Percentiles rank a stretch among this genome's conserved stretches.
Evolutionary conservation across 495 filamentous ascomycete species (phyloP).

Genomic region (Penicillium subrubescens): DNA sequence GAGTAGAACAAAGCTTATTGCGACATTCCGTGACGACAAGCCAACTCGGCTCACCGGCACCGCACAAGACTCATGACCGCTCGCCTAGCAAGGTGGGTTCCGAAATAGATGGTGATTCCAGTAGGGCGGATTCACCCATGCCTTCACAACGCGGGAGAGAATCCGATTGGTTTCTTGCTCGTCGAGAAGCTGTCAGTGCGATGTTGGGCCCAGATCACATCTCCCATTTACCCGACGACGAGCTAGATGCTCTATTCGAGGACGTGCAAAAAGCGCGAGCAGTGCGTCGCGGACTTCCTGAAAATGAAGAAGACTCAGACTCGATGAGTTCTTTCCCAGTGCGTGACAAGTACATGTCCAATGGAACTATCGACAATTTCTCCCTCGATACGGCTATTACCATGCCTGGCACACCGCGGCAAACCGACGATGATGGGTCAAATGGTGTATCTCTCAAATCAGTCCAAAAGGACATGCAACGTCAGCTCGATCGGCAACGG

Average conservation of each 20-base stretch:
- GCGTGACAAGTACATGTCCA: constrained; percentile 95
- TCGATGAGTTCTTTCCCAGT: constrained; percentile 85
- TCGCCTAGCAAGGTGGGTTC: constrained; percentile 72
- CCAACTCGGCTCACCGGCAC: constrained; percentile 73
- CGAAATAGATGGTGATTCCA: constrained; percentile 68
- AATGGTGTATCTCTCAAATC: constrained; percentile 64
- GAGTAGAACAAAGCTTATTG: constrained; percentile 85
- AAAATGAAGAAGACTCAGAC: constrained; percentile 85
- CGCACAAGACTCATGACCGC: constrained; percentile 73
- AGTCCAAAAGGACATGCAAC: constrained; percentile 85
- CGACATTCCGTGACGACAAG: constrained; percentile 85
- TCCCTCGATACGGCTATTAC: constrained; percentile 93
- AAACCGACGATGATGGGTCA: constrained; percentile 62
- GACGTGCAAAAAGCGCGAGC: constrained; percentile 89
- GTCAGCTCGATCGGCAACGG: constrained; percentile 83
- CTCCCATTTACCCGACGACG: constrained; percentile 84
- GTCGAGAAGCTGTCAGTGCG: constrained; percentile 86
- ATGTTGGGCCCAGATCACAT: constrained; percentile 93
- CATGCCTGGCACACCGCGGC: constrained; percentile 87
- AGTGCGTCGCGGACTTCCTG: constrained; percentile 69
- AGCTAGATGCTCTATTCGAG: constrained; percentile 91
- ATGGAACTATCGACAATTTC: constrained; percentile 93
- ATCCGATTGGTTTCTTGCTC: constrained; percentile 94
- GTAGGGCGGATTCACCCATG: constrained; percentile 78
- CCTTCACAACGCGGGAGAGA: constrained; percentile 70